These are phyloP conservation scores for Salvia miltiorrhiza DNA, from an alignment of 257 asterid species.

Conservation along the genomic window DNA sequence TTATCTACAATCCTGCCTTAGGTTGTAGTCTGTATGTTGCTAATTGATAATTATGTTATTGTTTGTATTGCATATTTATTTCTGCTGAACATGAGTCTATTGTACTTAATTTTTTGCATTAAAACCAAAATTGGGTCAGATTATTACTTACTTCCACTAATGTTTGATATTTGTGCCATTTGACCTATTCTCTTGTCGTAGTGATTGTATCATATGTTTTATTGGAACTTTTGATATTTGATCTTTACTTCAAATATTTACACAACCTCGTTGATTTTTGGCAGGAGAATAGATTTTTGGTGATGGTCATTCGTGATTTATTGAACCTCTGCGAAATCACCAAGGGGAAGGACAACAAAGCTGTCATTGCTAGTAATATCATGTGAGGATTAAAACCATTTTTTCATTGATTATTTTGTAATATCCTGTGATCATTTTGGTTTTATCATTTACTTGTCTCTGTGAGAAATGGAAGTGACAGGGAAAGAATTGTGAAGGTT, in stretches of 20 bases:
- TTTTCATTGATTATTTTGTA: not conserved
- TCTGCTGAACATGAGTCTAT: not conserved
- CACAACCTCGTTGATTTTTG: conserved; percentile 15
- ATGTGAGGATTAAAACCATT: conserved; percentile 51
- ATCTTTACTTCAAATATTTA: conserved; percentile 9
- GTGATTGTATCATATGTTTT: not conserved
- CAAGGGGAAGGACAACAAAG: conserved; percentile 97
- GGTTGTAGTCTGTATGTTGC: not conserved
- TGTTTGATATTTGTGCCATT: not conserved
- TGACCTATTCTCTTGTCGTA: not conserved
- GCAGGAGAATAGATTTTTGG: conserved; percentile 96
- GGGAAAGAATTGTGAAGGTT: not conserved
- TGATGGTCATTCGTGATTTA: conserved; percentile 98
- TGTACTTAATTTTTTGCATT: not conserved
- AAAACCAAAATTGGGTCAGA: not conserved
- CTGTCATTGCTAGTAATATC: conserved; percentile 99
- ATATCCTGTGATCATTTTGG: not conserved
- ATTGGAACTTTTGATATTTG: not conserved
- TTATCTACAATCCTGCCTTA: not conserved
- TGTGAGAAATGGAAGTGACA: not conserved
- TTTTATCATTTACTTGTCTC: not conserved
- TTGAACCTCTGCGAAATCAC: conserved; percentile 95
- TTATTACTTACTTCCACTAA: not conserved
- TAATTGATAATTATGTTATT: not conserved
- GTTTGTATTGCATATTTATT: not conserved